Evolutionary conservation across 306 rosid genomes (phyloP).

Genomic region (Lathyrus tuberosus): DNA sequence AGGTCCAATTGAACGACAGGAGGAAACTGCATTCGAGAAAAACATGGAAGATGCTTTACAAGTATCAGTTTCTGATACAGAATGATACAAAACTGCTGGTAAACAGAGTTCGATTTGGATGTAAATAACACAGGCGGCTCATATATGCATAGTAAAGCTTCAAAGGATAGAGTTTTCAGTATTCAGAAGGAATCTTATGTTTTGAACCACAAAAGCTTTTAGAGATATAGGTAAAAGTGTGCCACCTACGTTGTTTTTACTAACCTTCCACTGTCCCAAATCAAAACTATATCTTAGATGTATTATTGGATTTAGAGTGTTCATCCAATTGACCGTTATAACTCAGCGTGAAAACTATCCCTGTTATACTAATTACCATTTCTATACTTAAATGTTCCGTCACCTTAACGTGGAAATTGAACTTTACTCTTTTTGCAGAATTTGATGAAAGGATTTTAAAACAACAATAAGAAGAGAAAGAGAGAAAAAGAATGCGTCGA

Average conservation of each 20-base stretch:
- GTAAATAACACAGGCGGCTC: conserved; percentile 69
- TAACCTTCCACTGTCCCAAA: conserved; percentile 10
- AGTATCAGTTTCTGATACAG: conserved; percentile 36
- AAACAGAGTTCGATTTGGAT: conserved; percentile 43
- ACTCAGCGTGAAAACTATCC: too few relatives aligned
- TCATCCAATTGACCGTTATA: too few relatives aligned
- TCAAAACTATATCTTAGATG: conserved; percentile 22
- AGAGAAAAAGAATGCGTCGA: too few relatives aligned
- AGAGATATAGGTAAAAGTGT: conserved; percentile 40
- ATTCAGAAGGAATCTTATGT: conserved; percentile 9
- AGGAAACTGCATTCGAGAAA: conserved; percentile 40
- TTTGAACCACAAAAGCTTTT: conserved; percentile 41
- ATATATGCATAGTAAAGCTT: conserved; percentile 41
- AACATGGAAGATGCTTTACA: conserved; percentile 38
- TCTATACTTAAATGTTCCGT: too few relatives aligned
- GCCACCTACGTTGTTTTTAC: conserved; percentile 7
- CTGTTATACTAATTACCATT: too few relatives aligned
- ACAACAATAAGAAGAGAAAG: too few relatives aligned
- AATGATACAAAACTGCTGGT: conserved; percentile 41
- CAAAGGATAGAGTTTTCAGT: conserved; percentile 33
- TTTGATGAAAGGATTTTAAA: too few relatives aligned
- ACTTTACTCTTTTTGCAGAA: too few relatives aligned
- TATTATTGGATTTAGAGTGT: too few relatives aligned
- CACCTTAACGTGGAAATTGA: too few relatives aligned
- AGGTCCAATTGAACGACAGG: conserved; percentile 56